phyloP scores from a whole-genome alignment of 371 early-diverging fungal genomes.

The Apophysomyces elegans region DNA sequence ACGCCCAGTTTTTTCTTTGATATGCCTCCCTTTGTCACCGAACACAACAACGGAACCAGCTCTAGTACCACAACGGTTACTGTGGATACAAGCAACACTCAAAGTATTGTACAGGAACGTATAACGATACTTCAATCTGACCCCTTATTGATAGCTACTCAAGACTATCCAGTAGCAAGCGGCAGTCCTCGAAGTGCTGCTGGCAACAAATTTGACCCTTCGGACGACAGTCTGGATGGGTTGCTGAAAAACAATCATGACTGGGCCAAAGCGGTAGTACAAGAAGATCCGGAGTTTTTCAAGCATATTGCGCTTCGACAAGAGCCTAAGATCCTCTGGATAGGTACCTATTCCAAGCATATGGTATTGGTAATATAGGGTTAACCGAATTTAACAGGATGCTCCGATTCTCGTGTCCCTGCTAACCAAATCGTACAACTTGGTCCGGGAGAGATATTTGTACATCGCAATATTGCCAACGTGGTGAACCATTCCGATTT shows the following conservation, averaged over 20 bases:
- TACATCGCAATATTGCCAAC: conserved; percentile 96
- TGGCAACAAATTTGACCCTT: conserved; percentile 32
- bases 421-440: conserved; percentile 66
- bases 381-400: conserved; percentile 41
- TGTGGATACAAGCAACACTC: conserved; percentile 2
- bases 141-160: background rate
- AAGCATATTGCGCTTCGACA: conserved; percentile 69
- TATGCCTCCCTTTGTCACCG: conserved; percentile 3
- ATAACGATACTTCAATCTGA: conserved; percentile 26
- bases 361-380: background rate
- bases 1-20: background rate
- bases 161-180: background rate
- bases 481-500: conserved; percentile 80
- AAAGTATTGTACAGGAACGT: conserved; percentile 51
- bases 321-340: conserved; percentile 89
- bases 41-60: background rate
- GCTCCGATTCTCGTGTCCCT: conserved; percentile 91
- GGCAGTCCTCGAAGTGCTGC: conserved; percentile 6
- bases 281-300: conserved; percentile 45
- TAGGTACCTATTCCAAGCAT: conserved; percentile 58
- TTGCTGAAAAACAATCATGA: conserved; percentile 37
- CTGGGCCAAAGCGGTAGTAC: conserved; percentile 45
- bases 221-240: conserved; percentile 29
- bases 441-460: conserved; percentile 90
- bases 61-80: background rate